phyloP scores from a whole-genome alignment of 345 rosid genomes.

The Arabis hirsuta region DNA sequence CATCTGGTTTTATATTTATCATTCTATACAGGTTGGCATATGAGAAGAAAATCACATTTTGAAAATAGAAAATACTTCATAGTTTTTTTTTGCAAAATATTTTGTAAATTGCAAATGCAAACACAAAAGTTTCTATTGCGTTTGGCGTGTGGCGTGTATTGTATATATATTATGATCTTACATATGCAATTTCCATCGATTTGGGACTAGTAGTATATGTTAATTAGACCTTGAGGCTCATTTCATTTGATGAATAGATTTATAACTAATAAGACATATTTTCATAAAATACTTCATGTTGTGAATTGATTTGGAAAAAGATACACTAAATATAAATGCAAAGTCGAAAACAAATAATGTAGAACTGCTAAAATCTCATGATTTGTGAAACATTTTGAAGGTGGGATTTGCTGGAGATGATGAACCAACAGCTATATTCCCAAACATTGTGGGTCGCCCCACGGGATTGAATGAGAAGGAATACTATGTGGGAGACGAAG shows the following conservation, averaged over 20 bases:
- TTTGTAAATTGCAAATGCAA: not conserved
- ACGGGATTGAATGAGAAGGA: not conserved
- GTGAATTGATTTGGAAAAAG: not conserved
- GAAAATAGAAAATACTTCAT: not conserved
- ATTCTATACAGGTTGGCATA: too few species aligned
- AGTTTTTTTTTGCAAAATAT: not conserved
- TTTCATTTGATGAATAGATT: not conserved
- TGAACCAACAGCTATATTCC: conserved; percentile 48
- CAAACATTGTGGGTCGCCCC: conserved; percentile 46
- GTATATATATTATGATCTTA: too few species aligned
- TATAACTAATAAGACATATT: not conserved
- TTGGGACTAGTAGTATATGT: too few species aligned
- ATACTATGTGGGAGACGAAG: conserved; percentile 28
- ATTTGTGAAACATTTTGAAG: conserved; percentile 25
- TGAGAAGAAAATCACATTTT: not conserved
- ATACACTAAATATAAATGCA: not conserved
- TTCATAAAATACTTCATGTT: not conserved
- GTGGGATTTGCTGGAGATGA: conserved; percentile 53
- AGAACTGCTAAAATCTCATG: not conserved
- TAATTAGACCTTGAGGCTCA: too few species aligned
- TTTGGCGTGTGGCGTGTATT: too few species aligned
- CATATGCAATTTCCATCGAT: too few species aligned
- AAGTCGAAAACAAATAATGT: not conserved
- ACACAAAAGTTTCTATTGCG: not conserved
- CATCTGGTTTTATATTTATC: too few species aligned